A percentile compares a stretch with the other conserved stretches of the same genome.
Conservation (phyloP, 2,329 filamentous ascomycete species). For the Elsinoe ampelina region DNA sequence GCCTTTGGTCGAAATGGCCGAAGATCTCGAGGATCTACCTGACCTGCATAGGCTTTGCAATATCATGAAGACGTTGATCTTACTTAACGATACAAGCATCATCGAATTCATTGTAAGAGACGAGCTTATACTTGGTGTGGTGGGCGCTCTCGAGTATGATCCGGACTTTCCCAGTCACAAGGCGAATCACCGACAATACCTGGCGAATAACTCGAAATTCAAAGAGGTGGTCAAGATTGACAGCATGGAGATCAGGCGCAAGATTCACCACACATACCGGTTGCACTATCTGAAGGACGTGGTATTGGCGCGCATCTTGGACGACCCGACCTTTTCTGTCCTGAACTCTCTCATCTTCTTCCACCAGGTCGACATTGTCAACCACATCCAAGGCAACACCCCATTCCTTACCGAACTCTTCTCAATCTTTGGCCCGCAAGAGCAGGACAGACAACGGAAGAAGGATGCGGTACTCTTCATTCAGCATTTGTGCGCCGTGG, state of each 20-base stretch:
- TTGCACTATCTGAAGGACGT: slow-evolving; percentile 96
- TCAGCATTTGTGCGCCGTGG: slow-evolving; percentile 88
- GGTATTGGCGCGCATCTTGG: slow-evolving; percentile 89
- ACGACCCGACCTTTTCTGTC: slow-evolving; percentile 95
- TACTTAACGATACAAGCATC: slow-evolving; percentile 83
- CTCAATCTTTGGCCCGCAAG: slow-evolving; percentile 63
- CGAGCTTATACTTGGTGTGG: slow-evolving; percentile 79
- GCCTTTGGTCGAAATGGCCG: slow-evolving; percentile 76
- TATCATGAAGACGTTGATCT: slow-evolving; percentile 93
- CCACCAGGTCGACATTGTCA: slow-evolving; percentile 96
- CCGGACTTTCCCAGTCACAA: slow-evolving; percentile 97
- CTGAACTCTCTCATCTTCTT: slow-evolving; percentile 98
- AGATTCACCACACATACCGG: slow-evolving; percentile 94
- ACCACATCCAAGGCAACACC: slow-evolving; percentile 77
- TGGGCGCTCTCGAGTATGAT: slow-evolving; percentile 94
- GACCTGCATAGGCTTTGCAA: slow-evolving; percentile 90
- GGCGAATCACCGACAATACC: slow-evolving; percentile 89
- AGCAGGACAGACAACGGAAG: slow-evolving; percentile 59
- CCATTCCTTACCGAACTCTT: slow-evolving; percentile 79
- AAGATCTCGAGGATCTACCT: slow-evolving; percentile 76
- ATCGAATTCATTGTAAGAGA: slow-evolving; percentile 92
- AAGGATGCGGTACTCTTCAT: slow-evolving; percentile 95
- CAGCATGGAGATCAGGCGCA: slow-evolving; percentile 68
- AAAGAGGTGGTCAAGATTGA: slow-evolving; percentile 95
- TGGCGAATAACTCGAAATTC: slow-evolving; percentile 78